phyloP scores from a whole-genome alignment of 1,284 basidiomycete species.

The Phylloporus gajari region DNA sequence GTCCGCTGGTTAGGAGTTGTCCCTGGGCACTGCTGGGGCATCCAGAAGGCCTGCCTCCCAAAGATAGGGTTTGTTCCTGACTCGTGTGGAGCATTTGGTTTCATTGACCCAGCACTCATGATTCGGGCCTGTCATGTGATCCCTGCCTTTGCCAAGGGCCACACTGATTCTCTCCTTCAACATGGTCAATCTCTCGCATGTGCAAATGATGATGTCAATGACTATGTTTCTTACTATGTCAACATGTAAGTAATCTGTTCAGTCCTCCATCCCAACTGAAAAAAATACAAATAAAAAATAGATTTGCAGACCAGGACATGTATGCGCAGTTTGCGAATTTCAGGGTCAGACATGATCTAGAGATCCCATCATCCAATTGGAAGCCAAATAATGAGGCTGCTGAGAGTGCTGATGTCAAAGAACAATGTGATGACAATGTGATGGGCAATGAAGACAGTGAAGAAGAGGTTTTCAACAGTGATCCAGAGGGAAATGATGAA shows the following conservation, averaged over 20 bases:
- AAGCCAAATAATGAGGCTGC: no score
- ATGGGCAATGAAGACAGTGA: no score
- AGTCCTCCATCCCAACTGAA: background rate
- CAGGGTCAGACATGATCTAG: background rate
- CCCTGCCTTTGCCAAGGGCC: background rate
- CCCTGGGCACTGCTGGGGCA: background rate
- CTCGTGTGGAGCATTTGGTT: constrained; percentile 3
- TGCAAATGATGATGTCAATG: background rate
- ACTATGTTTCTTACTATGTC: constrained; percentile 12
- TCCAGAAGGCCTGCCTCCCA: background rate
- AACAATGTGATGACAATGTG: no score
- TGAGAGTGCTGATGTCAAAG: no score
- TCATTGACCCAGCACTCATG: constrained; percentile 12
- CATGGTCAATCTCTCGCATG: constrained; percentile 2
- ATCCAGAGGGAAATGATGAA: no score
- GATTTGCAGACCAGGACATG: background rate
- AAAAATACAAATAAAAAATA: background rate
- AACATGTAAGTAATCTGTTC: constrained; percentile 14
- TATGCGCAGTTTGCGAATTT: background rate
- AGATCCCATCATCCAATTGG: no score
- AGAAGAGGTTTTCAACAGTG: no score
- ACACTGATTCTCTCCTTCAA: background rate
- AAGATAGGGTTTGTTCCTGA: constrained; percentile 3
- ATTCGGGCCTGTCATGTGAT: constrained; percentile 11
- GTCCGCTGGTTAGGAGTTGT: constrained; percentile 18